Evolutionary conservation across 345 rosid genomes (phyloP).

Genomic region (Citrus mangshanensis): DNA sequence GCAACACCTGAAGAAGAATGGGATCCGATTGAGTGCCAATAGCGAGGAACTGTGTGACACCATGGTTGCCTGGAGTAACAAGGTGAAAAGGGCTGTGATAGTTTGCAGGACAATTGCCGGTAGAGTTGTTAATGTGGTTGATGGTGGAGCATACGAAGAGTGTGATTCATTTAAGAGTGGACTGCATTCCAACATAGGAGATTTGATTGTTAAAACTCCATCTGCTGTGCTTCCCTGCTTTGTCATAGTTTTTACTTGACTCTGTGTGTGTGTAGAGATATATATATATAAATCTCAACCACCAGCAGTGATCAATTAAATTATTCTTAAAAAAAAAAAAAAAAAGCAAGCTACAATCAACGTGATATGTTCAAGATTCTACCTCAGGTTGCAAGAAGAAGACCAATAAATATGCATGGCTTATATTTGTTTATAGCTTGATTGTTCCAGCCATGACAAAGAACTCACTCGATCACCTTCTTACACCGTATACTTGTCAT

Average conservation of each 20-base stretch:
- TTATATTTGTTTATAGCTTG: too few relatives aligned
- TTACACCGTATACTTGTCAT: too few relatives aligned
- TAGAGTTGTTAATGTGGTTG: conserved; percentile 8
- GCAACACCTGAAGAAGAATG: conserved; percentile 17
- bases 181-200: conserved; percentile 2
- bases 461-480: too few relatives aligned
- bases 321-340: too few relatives aligned
- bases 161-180: conserved; percentile 14
- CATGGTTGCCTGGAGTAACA: conserved; percentile 16
- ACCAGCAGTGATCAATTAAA: too few relatives aligned
- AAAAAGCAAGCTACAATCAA: too few relatives aligned
- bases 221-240: conserved; percentile 49
- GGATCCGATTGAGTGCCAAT: conserved; percentile 30
- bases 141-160: conserved; percentile 17
- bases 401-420: too few relatives aligned
- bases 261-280: not conserved
- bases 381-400: too few relatives aligned
- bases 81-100: conserved; percentile 34
- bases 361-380: too few relatives aligned
- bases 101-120: conserved; percentile 43
- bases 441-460: too few relatives aligned
- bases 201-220: conserved; percentile 30
- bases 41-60: conserved; percentile 34
- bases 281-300: not conserved
- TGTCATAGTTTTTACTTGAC: conserved; percentile 38